Evolutionary conservation across 805 yeast species (phyloP), one percentile per base, ranked within the genome.

Genomic region (Wickerhamiella hasegawae): DNA sequence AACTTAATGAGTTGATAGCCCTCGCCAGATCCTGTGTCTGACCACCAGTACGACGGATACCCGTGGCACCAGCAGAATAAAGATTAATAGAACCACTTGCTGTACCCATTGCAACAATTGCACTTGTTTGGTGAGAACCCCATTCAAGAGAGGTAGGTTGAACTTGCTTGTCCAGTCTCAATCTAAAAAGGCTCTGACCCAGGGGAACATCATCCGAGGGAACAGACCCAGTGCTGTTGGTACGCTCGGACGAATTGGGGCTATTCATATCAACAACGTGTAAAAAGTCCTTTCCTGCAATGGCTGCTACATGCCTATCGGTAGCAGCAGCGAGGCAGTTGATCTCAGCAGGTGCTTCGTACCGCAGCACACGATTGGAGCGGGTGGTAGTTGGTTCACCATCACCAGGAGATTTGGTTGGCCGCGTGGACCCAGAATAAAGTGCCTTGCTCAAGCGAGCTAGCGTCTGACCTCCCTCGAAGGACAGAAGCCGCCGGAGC

Each of bases 91-190:
- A 5, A 12, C 20, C 31, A 6, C 5, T 28, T 11, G 20, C 31
- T 10, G 31, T 12, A 37, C 44, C 39, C 15, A 36, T 20, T 2
- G 39, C 39, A 4, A 36, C 28, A 26, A 23, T 24, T 25, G 43
- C 45, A 22, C 43, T 39, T 12, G 40, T 35, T n/a, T 38, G 36
- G 19, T 40, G 46, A n/a, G 31, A 29, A 9, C 57, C 59, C 61
- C 61, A 57, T 27, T 51, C 45, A 14, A 55, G 36, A 12, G 50
- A 46, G 1, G 58, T 47, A 5, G 54, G 56, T n/a, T 49, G 41
- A 35, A 43, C 44, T 14, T 47, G 34, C 20, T 48, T 49, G 18
- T 47, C 50, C 26, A 44, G 45, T 24, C 44, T 49, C 26, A 47
- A 31, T 9, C 32, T 35, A 14, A 33, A 36, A 12, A 39, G 34